Percentiles rank a stretch among this genome's conserved stretches.
Evolutionary conservation across 305 asterid species (phyloP).

Genomic region (Plantago lanceolata): DNA sequence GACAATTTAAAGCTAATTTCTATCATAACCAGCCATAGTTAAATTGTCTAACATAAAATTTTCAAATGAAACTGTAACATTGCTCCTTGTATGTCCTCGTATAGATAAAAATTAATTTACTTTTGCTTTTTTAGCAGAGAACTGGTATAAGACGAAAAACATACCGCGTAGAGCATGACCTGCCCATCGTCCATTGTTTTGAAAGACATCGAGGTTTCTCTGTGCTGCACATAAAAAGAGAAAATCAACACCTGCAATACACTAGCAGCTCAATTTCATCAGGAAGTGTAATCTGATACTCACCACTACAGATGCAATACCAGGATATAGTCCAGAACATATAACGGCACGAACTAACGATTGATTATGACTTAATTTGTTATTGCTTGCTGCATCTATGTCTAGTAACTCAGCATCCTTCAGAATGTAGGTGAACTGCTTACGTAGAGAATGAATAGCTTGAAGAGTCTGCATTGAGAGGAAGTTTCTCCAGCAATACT

Average conservation of each 20-base stretch:
- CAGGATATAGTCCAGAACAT: slow-evolving; percentile 96
- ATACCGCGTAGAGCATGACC: slow-evolving; percentile 88
- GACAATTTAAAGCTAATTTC: slow-evolving; percentile 5
- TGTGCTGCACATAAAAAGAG: slow-evolving; percentile 53
- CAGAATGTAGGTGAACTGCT: slow-evolving; percentile 83
- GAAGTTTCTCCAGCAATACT: slow-evolving; percentile 95
- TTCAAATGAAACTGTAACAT: too few species aligned
- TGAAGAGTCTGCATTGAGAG: slow-evolving; percentile 95
- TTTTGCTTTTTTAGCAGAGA: neutral
- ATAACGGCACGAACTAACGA: slow-evolving; percentile 94
- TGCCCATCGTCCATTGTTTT: slow-evolving; percentile 99
- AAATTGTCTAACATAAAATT: neutral
- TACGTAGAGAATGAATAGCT: slow-evolving; percentile 94
- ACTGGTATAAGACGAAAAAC: slow-evolving; percentile 29
- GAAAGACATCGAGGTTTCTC: slow-evolving; percentile 97
- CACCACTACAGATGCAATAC: slow-evolving; percentile 93
- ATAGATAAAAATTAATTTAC: too few species aligned
- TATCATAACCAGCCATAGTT: neutral
- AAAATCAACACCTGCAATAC: slow-evolving; percentile 10
- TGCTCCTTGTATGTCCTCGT: too few species aligned
- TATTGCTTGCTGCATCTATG: slow-evolving; percentile 52
- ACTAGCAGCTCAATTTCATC: slow-evolving; percentile 18
- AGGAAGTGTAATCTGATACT: slow-evolving; percentile 25
- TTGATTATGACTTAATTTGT: slow-evolving; percentile 85
- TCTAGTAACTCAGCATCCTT: slow-evolving; percentile 86